A percentile compares a stretch with the other conserved stretches of the same genome.
These are phyloP conservation scores for Pythium grandisporangium DNA, from an alignment of 352 stramenopile genomes.

Conservation along the genomic window DNA sequence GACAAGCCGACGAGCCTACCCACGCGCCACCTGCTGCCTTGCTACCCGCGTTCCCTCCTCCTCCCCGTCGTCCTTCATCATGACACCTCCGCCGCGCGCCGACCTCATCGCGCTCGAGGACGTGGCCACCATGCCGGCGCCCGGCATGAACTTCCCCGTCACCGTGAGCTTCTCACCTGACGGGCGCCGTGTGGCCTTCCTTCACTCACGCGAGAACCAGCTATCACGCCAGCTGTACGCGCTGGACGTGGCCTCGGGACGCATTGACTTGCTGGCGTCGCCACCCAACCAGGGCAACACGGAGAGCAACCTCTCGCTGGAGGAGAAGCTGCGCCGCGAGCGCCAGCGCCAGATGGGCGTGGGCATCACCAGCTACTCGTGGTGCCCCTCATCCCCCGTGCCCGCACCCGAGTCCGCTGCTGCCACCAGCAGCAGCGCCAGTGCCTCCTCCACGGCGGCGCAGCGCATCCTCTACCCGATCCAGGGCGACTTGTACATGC, in stretches of 20 bases:
- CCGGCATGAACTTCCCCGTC: constrained; percentile 66
- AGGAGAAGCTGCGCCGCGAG: constrained; percentile 89
- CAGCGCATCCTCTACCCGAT: constrained; percentile 86
- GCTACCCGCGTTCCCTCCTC: neutral
- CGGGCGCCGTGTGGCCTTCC: constrained; percentile 73
- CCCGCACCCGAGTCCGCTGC: too few species aligned
- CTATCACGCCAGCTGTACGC: constrained; percentile 83
- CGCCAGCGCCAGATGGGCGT: constrained; percentile 85
- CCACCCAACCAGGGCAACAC: constrained; percentile 74
- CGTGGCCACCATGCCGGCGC: constrained; percentile 81
- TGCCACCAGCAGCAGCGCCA: too few species aligned
- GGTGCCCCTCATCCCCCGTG: constrained; percentile 54
- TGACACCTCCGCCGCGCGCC: too few species aligned
- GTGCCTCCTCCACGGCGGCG: constrained; percentile 23
- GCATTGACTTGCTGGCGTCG: constrained; percentile 50
- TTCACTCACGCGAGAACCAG: constrained; percentile 73
- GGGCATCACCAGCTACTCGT: constrained; percentile 90
- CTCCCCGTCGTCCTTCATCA: neutral
- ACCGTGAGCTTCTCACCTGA: constrained; percentile 84
- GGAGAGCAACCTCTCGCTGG: constrained; percentile 78
- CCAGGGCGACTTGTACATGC: constrained; percentile 90
- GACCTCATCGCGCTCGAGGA: constrained; percentile 76
- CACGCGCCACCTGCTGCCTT: neutral
- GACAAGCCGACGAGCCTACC: too few species aligned
- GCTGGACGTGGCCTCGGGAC: constrained; percentile 48